A percentile compares a stretch with the other conserved stretches of the same genome.
Evolutionary conservation across 1,284 basidiomycete genomes (phyloP).

Genomic region (Dichomitus squalens): DNA sequence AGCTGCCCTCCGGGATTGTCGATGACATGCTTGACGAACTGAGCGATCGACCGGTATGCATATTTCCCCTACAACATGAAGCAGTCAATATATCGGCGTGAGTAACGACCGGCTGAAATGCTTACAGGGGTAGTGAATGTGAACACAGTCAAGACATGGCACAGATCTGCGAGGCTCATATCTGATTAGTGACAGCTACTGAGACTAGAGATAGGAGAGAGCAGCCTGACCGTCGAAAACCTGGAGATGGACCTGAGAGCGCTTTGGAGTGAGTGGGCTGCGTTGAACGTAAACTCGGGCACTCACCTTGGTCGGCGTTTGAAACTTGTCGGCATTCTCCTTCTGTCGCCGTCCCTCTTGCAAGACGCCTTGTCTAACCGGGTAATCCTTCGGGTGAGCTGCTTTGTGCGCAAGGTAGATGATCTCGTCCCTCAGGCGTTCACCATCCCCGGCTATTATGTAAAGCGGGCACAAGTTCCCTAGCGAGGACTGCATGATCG

Average conservation of each 20-base stretch:
- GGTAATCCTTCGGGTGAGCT: slow-evolving; percentile 73
- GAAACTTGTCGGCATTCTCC: slow-evolving; percentile 57
- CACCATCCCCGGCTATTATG: slow-evolving; percentile 77
- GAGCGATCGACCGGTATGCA: slow-evolving; percentile 58
- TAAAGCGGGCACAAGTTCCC: slow-evolving; percentile 84
- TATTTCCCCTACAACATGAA: slow-evolving; percentile 47
- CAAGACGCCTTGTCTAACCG: slow-evolving; percentile 60
- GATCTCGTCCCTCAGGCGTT: slow-evolving; percentile 83
- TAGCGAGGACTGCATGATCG: slow-evolving; percentile 74
- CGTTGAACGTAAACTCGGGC: not conserved
- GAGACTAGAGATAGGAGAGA: not conserved
- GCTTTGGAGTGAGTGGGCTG: not conserved
- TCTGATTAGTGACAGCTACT: not conserved
- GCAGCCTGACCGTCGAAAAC: slow-evolving; percentile 52
- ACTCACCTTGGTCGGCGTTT: slow-evolving; percentile 66
- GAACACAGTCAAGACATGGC: slow-evolving; percentile 72
- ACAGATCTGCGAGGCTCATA: slow-evolving; percentile 50
- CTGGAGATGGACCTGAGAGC: slow-evolving; percentile 72
- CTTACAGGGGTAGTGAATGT: slow-evolving; percentile 63
- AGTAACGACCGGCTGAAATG: slow-evolving; percentile 21
- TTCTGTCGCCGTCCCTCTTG: slow-evolving; percentile 48
- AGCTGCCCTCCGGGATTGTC: slow-evolving; percentile 38
- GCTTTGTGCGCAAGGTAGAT: slow-evolving; percentile 84
- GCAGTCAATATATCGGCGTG: not conserved
- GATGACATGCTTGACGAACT: slow-evolving; percentile 58